Conservation (phyloP, 108 stramenopile species). For the Aurantiochytrium sp. region DNA sequence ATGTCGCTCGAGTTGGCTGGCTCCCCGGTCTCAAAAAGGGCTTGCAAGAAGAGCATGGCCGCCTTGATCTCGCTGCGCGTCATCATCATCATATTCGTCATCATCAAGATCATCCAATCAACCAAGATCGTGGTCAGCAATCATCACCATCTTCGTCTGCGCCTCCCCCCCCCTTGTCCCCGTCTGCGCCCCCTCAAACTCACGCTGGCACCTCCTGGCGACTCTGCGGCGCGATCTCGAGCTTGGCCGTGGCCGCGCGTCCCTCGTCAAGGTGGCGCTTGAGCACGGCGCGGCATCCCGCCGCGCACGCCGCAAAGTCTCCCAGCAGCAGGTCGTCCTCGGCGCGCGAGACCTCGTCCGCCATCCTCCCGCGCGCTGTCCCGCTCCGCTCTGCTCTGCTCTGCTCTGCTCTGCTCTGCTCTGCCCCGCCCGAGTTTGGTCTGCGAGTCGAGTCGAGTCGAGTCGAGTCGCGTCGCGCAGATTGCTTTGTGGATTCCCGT, state of each 20-base stretch:
- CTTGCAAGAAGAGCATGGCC: not conserved
- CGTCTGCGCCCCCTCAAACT: not conserved
- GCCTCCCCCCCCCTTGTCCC: not conserved
- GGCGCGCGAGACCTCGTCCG: not conserved
- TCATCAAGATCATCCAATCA: not conserved
- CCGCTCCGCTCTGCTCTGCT: too few relatives aligned
- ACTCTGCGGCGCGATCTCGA: conserved; percentile 3
- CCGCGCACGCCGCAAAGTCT: not conserved
- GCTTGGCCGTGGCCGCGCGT: not conserved
- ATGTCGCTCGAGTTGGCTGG: not conserved
- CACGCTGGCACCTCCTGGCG: not conserved
- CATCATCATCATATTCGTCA: not conserved
- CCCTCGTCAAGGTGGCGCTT: not conserved
- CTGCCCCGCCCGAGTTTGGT: too few relatives aligned
- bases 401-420: too few relatives aligned
- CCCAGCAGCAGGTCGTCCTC: not conserved
- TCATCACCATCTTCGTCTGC: too few relatives aligned
- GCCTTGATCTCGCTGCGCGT: not conserved
- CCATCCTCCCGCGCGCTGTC: not conserved
- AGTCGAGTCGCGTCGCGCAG: too few relatives aligned
- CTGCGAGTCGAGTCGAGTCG: too few relatives aligned
- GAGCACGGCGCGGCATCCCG: not conserved
- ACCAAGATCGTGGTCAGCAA: not conserved
- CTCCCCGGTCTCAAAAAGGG: not conserved
- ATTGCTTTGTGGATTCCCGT: too few relatives aligned